Evolutionary conservation across 2,329 filamentous ascomycete species (phyloP), one percentile per base, ranked within the genome.

Genomic region (Trichoderma harzianum): DNA sequence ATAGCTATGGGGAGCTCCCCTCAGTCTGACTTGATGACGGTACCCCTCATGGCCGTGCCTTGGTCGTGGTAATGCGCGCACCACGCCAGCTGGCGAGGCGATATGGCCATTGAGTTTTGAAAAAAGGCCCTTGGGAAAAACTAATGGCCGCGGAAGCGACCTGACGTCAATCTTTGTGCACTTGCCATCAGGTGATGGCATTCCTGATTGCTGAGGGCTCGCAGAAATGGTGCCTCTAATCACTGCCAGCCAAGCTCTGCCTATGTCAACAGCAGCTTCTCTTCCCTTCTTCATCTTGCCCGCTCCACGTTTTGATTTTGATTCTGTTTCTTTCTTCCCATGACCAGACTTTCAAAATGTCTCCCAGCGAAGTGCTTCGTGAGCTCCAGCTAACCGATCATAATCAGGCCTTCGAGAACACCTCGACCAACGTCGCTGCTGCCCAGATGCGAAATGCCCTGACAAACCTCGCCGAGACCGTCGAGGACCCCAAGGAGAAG

Each of bases 361-460:
- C 65, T 68, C 64, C 57, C 57, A 24, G 62, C 43, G 32, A 61
- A 51, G 55, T 21, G 18, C 28, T 26, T 62, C 21, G 26, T 32
- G 55, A 60, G 30, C 71, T 30, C 51, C 53, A 68, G 76, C 78
- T 82, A 77, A 82, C 74, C 11, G 63, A 70, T 26, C 67, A 68
- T 70, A 3, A 32, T 51, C 78, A 98, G 96, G 96, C 96, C 74
- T 99, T 99, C 83, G 96, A 99, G 86, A 98, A 98, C 90, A 97
- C 96, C 77, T 98, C 95, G 71, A 99, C 96, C 80, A 98, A 94
- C 79, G 95, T 99, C 76, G 96, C 96, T 74, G 96, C 96, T 71
- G 97, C 95, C 73, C 96, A 99, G 87, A 99, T 99, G 96, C 94
- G 96, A 84, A 99, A 99, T 89, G 89, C 94, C 74, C 88, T 99